Percentiles rank a stretch among this genome's conserved stretches.
Evolutionary conservation across 345 rosid species (phyloP).

Genomic region (Arabidopsis thaliana): DNA sequence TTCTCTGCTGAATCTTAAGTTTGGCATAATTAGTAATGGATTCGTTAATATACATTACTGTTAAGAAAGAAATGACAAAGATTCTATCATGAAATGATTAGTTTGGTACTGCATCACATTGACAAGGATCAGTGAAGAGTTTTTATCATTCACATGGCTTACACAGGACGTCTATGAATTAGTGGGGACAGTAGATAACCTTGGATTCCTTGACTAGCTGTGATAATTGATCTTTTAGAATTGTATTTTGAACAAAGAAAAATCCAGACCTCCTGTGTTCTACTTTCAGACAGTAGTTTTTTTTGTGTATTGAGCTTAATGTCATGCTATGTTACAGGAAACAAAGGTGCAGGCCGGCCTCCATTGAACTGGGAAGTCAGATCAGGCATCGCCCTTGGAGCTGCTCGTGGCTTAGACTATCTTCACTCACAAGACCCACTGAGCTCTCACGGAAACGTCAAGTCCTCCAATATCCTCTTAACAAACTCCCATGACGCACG

Average conservation of each 20-base stretch:
- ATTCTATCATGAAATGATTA: neutral
- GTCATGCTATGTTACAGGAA: constrained; percentile 55
- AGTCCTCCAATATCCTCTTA: constrained; percentile 89
- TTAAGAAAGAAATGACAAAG: neutral
- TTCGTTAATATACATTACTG: neutral
- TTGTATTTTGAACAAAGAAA: neutral
- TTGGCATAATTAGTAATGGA: neutral
- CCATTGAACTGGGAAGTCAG: constrained; percentile 88
- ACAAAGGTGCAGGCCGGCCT: constrained; percentile 88
- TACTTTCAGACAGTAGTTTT: neutral
- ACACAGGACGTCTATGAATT: neutral
- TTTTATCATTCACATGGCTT: neutral
- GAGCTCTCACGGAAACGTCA: constrained; percentile 88
- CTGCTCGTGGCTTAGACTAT: constrained; percentile 83
- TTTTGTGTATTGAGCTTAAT: neutral
- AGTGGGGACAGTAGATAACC: neutral
- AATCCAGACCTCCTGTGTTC: neutral
- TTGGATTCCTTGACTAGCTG: neutral
- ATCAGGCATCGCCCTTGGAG: constrained; percentile 79
- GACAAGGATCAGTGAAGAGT: neutral
- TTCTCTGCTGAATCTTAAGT: constrained; percentile 16
- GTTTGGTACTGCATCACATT: neutral
- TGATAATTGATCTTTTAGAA: neutral
- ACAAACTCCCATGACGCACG: constrained; percentile 74
- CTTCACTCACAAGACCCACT: constrained; percentile 85